These are phyloP conservation scores for Discostella pseudostelligera DNA, from an alignment of 108 stramenopile genomes.

Conservation along the genomic window DNA sequence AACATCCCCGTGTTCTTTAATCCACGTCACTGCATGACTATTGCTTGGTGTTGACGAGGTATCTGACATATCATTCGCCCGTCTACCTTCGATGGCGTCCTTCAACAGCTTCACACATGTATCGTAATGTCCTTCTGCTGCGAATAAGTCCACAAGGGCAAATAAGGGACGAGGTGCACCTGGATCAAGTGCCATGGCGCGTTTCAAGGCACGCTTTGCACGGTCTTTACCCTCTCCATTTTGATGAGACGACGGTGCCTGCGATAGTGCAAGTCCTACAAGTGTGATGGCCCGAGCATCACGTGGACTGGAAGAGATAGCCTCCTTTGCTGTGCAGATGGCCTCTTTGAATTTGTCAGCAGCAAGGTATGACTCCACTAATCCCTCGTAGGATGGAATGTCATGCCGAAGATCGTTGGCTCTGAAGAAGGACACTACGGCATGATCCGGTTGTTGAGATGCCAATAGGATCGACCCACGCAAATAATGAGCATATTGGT, in stretches of 20 bases:
- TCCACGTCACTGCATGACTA: constrained; percentile 26
- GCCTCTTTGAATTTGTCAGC: constrained; percentile 77
- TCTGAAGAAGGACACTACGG: constrained; percentile 72
- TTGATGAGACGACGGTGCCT: constrained; percentile 37
- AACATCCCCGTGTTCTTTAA: constrained; percentile 45
- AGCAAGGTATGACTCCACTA: constrained; percentile 78
- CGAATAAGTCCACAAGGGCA: constrained; percentile 66
- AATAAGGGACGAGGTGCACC: constrained; percentile 67
- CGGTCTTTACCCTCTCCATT: constrained; percentile 59
- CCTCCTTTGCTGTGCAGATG: constrained; percentile 78
- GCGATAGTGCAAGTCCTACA: constrained; percentile 76
- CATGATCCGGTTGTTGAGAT: constrained; percentile 74
- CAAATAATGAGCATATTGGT: constrained; percentile 73
- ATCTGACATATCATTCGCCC: constrained; percentile 20
- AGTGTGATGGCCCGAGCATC: constrained; percentile 79
- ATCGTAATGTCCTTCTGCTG: constrained; percentile 62
- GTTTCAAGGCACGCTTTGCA: constrained; percentile 77
- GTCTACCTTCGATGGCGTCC: constrained; percentile 61
- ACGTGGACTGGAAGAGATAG: constrained; percentile 65
- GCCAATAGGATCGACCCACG: constrained; percentile 72
- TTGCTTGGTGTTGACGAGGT: constrained; percentile 7
- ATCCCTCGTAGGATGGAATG: constrained; percentile 73
- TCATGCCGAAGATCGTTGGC: constrained; percentile 74
- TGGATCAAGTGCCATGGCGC: constrained; percentile 70
- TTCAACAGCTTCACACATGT: constrained; percentile 62